Evolutionary conservation across 768 basidiomycete species (phyloP), one percentile per base, ranked within the genome.

Genomic region (Boletus bicolor): DNA sequence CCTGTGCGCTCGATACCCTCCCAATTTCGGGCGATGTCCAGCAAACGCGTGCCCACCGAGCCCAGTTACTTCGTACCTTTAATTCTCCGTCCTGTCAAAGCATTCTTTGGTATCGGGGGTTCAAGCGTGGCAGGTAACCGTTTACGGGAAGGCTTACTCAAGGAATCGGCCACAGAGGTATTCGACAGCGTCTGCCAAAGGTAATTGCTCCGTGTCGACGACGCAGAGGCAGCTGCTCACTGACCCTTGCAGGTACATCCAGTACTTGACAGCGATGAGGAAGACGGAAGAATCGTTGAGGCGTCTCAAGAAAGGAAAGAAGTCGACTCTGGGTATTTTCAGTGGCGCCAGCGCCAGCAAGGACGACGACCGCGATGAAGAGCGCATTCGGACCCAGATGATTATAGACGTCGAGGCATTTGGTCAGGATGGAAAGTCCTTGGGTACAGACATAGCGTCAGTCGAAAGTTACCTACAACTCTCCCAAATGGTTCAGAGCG

Each of bases 211-310:
- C 42, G 12, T 15, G 7, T 58, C 41, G 43, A 47, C 14, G 26
- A 7, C 7, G 12, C 19, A n/a, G 7, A 4, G 24, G 5, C 30
- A 14, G 14, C 54, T 46, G 7, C 19, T 44, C 30, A 56, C 38
- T 37, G 15, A 48, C 39, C 32, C 28, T 36, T 35, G 44, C 46
- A 93, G 92, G 64, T 97, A 96, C 69, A 83, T 87, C 12, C 79
- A 81, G 53, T 88, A 91, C 65, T 77, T 98, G 24, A 78, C 84
- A 10, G 82, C 84, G 1, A 93, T 95, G 82, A 90, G 86, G 70
- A 96, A 96, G 76, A 92, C 92, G 8, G 93, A 98, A 60, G 93
- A 94, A 66, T 88, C 91, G 11, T 75, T 98, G 26, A 79, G 87
- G 38, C 82, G 90, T 37, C 78, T 96, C 62, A 93, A 94, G 67